phyloP scores from a whole-genome alignment of 2,329 filamentous ascomycete genomes.

The Ambrosiella beaveri region DNA sequence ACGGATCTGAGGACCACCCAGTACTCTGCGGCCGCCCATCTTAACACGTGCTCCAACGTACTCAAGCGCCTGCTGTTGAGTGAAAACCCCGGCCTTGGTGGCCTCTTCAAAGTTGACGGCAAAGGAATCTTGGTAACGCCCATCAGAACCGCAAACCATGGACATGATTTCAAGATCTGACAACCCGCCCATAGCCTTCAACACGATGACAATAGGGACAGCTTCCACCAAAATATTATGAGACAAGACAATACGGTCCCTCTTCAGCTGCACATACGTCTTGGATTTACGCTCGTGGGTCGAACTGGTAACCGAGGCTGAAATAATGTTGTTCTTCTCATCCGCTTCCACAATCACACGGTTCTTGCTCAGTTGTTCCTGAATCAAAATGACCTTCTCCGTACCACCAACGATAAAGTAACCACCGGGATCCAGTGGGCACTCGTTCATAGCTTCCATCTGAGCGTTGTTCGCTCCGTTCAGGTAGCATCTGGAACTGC shows the following conservation, averaged over 20 bases:
- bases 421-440: constrained; percentile 84
- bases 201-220: constrained; percentile 81
- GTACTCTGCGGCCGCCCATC: constrained; percentile 55
- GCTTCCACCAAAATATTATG: constrained; percentile 90
- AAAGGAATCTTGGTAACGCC: constrained; percentile 84
- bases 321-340: constrained; percentile 79
- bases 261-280: constrained; percentile 87
- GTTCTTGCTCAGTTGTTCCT: constrained; percentile 98
- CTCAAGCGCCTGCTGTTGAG: constrained; percentile 88
- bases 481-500: constrained; percentile 83
- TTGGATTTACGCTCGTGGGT: constrained; percentile 97
- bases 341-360: constrained; percentile 92
- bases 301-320: constrained; percentile 92
- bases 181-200: constrained; percentile 85
- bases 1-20: constrained; percentile 33
- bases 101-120: constrained; percentile 89
- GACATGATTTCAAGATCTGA: constrained; percentile 91
- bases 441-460: constrained; percentile 89
- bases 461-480: constrained; percentile 66
- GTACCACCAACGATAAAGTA: constrained; percentile 97
- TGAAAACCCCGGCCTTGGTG: constrained; percentile 66
- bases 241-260: constrained; percentile 72
- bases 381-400: constrained; percentile 95
- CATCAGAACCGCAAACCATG: constrained; percentile 75
- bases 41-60: constrained; percentile 79